Percentiles rank a stretch among this genome's conserved stretches.
Evolutionary conservation across 2,329 filamentous ascomycete genomes (phyloP).

Genomic region (Thielaviopsis musarum): DNA sequence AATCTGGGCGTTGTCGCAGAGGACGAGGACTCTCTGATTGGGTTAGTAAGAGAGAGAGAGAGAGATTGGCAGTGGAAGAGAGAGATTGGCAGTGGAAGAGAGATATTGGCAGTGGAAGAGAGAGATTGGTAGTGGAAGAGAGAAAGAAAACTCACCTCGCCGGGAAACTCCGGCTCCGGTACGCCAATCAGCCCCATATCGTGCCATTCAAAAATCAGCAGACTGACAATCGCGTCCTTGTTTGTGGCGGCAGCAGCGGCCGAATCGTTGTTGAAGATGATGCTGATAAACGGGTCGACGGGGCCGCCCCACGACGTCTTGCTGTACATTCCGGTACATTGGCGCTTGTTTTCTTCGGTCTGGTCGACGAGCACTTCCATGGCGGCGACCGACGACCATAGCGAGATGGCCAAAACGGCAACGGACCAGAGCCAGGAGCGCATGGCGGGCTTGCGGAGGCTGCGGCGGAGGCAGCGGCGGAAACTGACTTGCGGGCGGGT

Average conservation of each 20-base stretch:
- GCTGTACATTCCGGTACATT: slow-evolving; percentile 88
- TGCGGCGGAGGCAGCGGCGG: too few relatives aligned
- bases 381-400: slow-evolving; percentile 37
- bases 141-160: slow-evolving; percentile 28
- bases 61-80: background rate
- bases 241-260: slow-evolving; percentile 26
- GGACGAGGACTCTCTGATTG: slow-evolving; percentile 25
- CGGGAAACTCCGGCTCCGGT: slow-evolving; percentile 34
- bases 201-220: slow-evolving; percentile 88
- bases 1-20: slow-evolving; percentile 62
- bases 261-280: slow-evolving; percentile 53
- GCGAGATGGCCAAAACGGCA: slow-evolving; percentile 31
- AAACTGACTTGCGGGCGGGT: too few relatives aligned
- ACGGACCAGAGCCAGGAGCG: slow-evolving; percentile 11
- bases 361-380: slow-evolving; percentile 49
- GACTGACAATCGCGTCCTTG: slow-evolving; percentile 58
- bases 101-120: background rate
- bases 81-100: background rate
- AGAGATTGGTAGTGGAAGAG: background rate
- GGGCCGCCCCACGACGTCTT: slow-evolving; percentile 74
- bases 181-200: slow-evolving; percentile 68
- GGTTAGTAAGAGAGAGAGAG: background rate
- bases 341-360: slow-evolving; percentile 58
- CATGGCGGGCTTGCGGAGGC: background rate
- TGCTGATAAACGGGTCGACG: slow-evolving; percentile 74